phyloP scores from a whole-genome alignment of 2,329 filamentous ascomycete genomes.

The Fusarium keratoplasticum region DNA sequence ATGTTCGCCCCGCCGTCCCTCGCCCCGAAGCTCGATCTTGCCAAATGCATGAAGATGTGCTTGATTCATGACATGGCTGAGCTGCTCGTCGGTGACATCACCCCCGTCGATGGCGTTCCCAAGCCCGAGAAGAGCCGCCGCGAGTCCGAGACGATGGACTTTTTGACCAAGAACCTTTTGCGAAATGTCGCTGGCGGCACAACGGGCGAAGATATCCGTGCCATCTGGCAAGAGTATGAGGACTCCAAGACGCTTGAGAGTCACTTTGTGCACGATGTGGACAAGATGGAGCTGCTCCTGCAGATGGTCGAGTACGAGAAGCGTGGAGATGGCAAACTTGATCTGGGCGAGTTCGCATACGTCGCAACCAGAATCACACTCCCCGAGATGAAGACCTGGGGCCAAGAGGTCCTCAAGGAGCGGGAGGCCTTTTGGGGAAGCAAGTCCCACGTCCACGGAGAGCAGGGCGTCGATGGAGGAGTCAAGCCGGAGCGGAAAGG shows the following conservation, averaged over 20 bases:
- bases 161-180: conserved; percentile 79
- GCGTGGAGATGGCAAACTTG: conserved; percentile 70
- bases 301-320: conserved; percentile 99
- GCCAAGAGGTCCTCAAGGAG: conserved; percentile 79
- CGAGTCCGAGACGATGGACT: conserved; percentile 92
- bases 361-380: conserved; percentile 80
- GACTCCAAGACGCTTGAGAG: conserved; percentile 86
- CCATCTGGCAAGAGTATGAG: conserved; percentile 96
- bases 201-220: conserved; percentile 77
- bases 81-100: conserved; percentile 94
- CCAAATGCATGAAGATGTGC: conserved; percentile 93
- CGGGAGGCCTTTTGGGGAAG: conserved; percentile 77
- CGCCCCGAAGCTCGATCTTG: conserved; percentile 77
- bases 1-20: conserved; percentile 88
- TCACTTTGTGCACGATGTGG: conserved; percentile 93
- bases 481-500: conserved; percentile 51
- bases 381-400: conserved; percentile 85
- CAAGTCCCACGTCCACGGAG: conserved; percentile 60
- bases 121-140: conserved; percentile 91
- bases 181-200: conserved; percentile 78
- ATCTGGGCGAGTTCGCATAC: conserved; percentile 88
- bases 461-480: conserved; percentile 53
- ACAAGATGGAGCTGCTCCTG: conserved; percentile 94
- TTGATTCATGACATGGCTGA: conserved; percentile 98
- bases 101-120: conserved; percentile 85